A percentile compares a stretch with the other conserved stretches of the same genome.
phyloP scores from a whole-genome alignment of 495 filamentous ascomycete species.

The Mytilinidion resinicola region DNA sequence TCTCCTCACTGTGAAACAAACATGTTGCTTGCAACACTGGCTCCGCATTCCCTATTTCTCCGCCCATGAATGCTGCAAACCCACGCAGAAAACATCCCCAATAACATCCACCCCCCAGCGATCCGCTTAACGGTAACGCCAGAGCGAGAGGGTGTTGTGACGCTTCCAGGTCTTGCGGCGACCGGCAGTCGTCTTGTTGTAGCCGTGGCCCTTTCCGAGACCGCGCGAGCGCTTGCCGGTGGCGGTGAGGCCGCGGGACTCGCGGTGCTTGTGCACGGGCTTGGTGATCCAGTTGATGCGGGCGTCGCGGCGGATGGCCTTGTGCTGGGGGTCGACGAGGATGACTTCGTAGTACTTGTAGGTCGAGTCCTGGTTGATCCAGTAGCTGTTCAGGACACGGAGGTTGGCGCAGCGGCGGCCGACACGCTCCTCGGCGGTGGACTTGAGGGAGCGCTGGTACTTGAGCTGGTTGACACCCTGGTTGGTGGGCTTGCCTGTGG shows the following conservation, averaged over 20 bases:
- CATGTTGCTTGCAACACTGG: too few species aligned
- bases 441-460: conserved; percentile 96
- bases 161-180: conserved; percentile 99
- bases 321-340: conserved; percentile 99
- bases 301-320: conserved; percentile 97
- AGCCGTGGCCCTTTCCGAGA: conserved; percentile 96
- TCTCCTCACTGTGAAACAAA: too few species aligned
- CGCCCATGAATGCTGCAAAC: too few species aligned
- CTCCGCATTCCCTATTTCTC: too few species aligned
- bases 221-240: conserved; percentile 99
- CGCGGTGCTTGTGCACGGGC: conserved; percentile 99
- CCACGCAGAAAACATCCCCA: too few species aligned
- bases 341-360: conserved; percentile 99
- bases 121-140: conserved; percentile 63
- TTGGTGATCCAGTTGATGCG: conserved; percentile 99
- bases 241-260: conserved; percentile 89
- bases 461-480: conserved; percentile 99
- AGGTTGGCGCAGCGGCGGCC: conserved; percentile 97
- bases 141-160: conserved; percentile 95
- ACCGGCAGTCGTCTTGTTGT: conserved; percentile 93
- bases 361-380: conserved; percentile 99
- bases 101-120: background rate
- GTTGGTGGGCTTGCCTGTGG: conserved; percentile 95
- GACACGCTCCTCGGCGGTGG: conserved; percentile 99
- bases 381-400: conserved; percentile 99